A percentile compares a stretch with the other conserved stretches of the same genome.
phyloP scores from a whole-genome alignment of 257 asterid genomes.

The Nicotiana tabacum region DNA sequence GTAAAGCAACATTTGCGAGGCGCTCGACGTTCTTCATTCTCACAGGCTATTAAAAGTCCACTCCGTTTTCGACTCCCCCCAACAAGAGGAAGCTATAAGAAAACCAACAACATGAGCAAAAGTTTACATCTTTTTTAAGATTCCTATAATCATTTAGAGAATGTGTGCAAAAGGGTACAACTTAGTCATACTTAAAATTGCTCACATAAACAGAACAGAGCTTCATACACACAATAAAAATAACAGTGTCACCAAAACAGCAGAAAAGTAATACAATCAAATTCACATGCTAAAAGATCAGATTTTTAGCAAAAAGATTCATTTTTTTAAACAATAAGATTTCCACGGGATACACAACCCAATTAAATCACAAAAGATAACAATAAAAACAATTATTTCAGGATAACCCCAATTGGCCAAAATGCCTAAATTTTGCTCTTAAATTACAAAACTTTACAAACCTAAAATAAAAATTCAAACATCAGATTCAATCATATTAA shows the following conservation, averaged over 20 bases:
- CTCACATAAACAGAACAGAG: not conserved
- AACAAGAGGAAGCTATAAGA: not conserved
- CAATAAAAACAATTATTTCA: too few relatives aligned
- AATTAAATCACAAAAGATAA: not conserved
- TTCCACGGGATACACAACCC: not conserved
- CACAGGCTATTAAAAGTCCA: not conserved
- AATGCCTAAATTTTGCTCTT: not conserved
- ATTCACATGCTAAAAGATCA: not conserved
- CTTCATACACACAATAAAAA: not conserved
- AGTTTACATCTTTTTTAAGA: not conserved
- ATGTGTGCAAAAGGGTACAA: not conserved
- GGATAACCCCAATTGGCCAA: not conserved
- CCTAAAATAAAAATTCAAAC: not conserved
- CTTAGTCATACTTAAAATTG: not conserved
- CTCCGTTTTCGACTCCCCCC: not conserved
- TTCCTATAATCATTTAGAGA: not conserved
- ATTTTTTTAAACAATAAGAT: not conserved
- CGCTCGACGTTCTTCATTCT: slow-evolving; percentile 38
- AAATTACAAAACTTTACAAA: not conserved
- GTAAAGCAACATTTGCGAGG: slow-evolving; percentile 38
- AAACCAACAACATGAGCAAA: not conserved
- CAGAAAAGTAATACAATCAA: not conserved
- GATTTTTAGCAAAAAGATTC: not conserved
- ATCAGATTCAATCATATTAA: not conserved
- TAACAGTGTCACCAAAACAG: not conserved